These are phyloP conservation scores for Podospora pseudocomata DNA, from an alignment of 495 filamentous ascomycete species.

Conservation along the genomic window DNA sequence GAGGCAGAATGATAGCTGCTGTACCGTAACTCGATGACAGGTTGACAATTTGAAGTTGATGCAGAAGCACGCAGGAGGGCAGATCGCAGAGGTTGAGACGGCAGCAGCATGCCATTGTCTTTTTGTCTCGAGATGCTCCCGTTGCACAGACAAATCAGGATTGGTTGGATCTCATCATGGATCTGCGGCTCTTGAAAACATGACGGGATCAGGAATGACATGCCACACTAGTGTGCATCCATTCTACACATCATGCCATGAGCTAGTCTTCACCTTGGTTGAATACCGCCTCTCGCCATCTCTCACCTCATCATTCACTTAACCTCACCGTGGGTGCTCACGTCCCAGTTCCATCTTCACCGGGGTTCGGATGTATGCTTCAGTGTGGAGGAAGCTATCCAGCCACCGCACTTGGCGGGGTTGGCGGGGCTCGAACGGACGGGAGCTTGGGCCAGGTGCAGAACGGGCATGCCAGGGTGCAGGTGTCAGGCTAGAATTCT, in stretches of 20 bases:
- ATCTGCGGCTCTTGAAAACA: not conserved
- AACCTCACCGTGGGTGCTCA: not conserved
- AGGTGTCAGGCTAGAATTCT: no score
- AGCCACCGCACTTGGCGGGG: not conserved
- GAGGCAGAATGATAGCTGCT: not conserved
- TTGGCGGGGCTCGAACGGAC: not conserved
- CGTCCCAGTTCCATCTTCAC: no score
- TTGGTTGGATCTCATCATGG: not conserved
- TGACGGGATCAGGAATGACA: not conserved
- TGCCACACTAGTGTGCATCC: no score
- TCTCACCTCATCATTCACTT: not conserved
- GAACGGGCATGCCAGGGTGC: no score
- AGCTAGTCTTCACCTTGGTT: no score
- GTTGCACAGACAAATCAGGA: slow-evolving; percentile 27
- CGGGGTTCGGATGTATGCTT: no score
- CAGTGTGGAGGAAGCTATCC: not conserved
- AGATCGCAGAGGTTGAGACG: slow-evolving; percentile 15
- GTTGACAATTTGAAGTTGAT: not conserved
- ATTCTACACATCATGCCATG: no score
- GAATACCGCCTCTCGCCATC: not conserved
- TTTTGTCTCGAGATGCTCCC: slow-evolving; percentile 16
- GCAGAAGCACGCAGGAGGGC: slow-evolving; percentile 8
- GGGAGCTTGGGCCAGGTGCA: not conserved
- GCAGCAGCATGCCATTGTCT: slow-evolving; percentile 17
- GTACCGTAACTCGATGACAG: not conserved